Conservation (phyloP, 2,329 filamentous ascomycete genomes). For the Talaromyces sp. region DNA sequence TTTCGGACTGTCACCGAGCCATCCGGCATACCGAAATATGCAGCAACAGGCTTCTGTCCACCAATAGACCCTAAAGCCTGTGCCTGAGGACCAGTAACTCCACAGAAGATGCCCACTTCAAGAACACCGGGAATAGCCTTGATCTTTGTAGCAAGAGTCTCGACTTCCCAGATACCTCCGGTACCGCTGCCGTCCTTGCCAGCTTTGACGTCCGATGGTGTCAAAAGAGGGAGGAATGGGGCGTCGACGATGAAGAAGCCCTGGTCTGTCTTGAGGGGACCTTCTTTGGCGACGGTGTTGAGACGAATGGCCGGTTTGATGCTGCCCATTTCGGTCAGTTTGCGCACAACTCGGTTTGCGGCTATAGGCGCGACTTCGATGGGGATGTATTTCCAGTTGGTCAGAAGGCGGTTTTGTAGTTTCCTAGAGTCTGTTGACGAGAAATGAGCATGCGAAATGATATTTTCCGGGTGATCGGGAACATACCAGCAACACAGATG, state of each 20-base stretch:
- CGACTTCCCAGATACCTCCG: slow-evolving; percentile 76
- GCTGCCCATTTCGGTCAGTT: slow-evolving; percentile 72
- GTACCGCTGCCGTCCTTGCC: slow-evolving; percentile 55
- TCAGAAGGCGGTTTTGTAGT: slow-evolving; percentile 70
- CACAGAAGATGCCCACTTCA: slow-evolving; percentile 88
- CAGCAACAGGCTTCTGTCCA: slow-evolving; percentile 87
- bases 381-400: slow-evolving; percentile 78
- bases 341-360: slow-evolving; percentile 70
- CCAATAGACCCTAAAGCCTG: slow-evolving; percentile 61
- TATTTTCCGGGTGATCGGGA: background rate
- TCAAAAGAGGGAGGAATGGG: slow-evolving; percentile 73
- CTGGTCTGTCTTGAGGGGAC: slow-evolving; percentile 81
- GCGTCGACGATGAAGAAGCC: slow-evolving; percentile 90
- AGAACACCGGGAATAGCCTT: slow-evolving; percentile 82
- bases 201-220: slow-evolving; percentile 56
- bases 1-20: slow-evolving; percentile 62
- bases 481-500: slow-evolving; percentile 74
- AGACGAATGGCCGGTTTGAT: slow-evolving; percentile 68
- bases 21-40: slow-evolving; percentile 90
- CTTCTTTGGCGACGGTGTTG: slow-evolving; percentile 73
- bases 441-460: background rate
- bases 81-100: slow-evolving; percentile 71
- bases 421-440: slow-evolving; percentile 76
- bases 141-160: slow-evolving; percentile 68
- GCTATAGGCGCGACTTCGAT: slow-evolving; percentile 91